Conservation (phyloP, 2,329 filamentous ascomycete genomes). For the Aspergillus melleus region DNA sequence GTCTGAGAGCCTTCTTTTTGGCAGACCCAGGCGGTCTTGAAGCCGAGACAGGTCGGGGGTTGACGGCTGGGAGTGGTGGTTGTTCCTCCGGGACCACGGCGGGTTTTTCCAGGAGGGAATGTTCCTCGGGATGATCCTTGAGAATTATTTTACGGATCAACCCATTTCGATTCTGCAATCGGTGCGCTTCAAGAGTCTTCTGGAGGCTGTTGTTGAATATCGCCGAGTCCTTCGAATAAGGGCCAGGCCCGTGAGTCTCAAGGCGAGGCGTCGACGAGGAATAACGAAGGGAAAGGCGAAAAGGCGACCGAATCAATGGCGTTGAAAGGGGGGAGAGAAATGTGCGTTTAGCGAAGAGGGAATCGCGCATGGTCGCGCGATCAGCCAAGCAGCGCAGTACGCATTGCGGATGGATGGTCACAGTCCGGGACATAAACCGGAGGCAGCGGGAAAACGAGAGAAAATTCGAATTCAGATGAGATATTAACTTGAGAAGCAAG, state of each 20-base stretch:
- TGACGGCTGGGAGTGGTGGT: not conserved
- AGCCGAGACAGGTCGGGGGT: not conserved
- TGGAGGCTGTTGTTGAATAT: conserved; percentile 36
- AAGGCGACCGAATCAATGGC: not conserved
- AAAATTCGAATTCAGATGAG: not conserved
- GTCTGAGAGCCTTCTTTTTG: not conserved
- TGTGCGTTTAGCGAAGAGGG: conserved; percentile 7
- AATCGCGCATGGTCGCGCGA: conserved; percentile 28
- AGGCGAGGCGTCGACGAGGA: not conserved
- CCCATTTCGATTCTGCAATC: conserved; percentile 36
- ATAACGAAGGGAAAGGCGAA: not conserved
- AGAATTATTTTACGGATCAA: conserved; percentile 34
- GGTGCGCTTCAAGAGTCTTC: conserved; percentile 45
- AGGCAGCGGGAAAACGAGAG: not conserved
- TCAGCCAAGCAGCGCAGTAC: conserved; percentile 15
- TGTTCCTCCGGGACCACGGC: not conserved
- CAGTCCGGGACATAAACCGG: conserved; percentile 17
- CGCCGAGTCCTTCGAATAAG: conserved; percentile 17
- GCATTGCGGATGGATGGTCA: conserved; percentile 12
- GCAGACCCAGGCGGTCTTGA: not conserved
- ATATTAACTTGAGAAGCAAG: no score
- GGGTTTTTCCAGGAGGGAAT: conserved; percentile 17
- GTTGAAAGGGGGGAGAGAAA: conserved; percentile 3
- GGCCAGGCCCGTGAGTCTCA: conserved; percentile 12
- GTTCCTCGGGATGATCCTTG: conserved; percentile 12